These are phyloP conservation scores for Tylopilus plumbeoviolaceoides DNA, from an alignment of 768 basidiomycete species.

Conservation along the genomic window DNA sequence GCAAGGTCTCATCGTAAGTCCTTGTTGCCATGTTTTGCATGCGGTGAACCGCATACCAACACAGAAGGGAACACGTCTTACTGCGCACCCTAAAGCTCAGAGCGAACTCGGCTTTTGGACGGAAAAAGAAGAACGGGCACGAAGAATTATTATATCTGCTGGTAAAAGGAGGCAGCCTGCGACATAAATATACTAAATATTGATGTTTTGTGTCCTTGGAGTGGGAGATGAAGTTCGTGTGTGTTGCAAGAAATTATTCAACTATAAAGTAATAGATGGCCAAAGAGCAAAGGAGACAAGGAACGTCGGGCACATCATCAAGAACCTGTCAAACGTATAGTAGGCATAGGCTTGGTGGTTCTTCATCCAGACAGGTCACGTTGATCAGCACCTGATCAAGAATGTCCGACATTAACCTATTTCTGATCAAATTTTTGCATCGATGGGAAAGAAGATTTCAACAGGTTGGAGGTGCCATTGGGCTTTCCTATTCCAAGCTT, in stretches of 20 bases:
- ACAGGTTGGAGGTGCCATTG: constrained; percentile 50
- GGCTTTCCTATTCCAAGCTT: constrained; percentile 80
- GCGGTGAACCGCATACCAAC: not conserved
- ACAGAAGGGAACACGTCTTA: constrained; percentile 64
- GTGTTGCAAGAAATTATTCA: constrained; percentile 5
- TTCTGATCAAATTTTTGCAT: constrained; percentile 44
- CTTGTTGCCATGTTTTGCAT: not conserved
- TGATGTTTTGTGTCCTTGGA: constrained; percentile 1
- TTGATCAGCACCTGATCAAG: constrained; percentile 3
- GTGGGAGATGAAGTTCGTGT: constrained; percentile 13
- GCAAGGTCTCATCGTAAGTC: constrained; percentile 69
- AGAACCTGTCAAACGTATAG: constrained; percentile 11
- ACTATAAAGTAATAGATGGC: constrained; percentile 12
- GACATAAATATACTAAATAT: constrained; percentile 18
- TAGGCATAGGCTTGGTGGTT: constrained; percentile 13
- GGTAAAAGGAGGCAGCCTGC: constrained; percentile 28
- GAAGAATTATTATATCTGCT: constrained; percentile 48
- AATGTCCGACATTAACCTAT: constrained; percentile 23
- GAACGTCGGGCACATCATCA: constrained; percentile 10
- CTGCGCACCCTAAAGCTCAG: constrained; percentile 81
- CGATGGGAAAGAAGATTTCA: constrained; percentile 70
- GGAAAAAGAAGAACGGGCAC: constrained; percentile 77
- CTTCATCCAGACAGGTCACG: not conserved
- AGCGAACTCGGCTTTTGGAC: constrained; percentile 86
- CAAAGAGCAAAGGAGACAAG: constrained; percentile 3